Evolutionary conservation across 176 grass and related monocot genomes (phyloP).

Genomic region (Saccharum spontaneum): DNA sequence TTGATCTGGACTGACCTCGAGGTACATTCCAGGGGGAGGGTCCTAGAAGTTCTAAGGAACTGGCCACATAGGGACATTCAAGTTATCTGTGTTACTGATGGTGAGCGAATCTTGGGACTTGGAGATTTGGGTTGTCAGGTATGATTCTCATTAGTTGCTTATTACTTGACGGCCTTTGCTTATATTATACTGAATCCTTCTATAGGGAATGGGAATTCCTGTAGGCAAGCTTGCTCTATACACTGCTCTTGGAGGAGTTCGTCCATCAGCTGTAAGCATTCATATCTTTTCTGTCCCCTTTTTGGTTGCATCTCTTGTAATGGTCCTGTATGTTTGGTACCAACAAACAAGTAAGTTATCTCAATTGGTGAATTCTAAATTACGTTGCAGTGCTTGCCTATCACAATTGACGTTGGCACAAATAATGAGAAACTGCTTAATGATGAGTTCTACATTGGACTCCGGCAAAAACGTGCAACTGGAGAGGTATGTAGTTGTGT

Average conservation of each 20-base stretch:
- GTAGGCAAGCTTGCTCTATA: constrained; percentile 97
- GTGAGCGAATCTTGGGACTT: constrained; percentile 96
- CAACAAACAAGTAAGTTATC: constrained; percentile 10
- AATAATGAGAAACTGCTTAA: constrained; percentile 88
- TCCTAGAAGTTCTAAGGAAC: constrained; percentile 92
- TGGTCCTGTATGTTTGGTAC: not conserved
- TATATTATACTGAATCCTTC: constrained; percentile 47
- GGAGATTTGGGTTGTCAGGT: constrained; percentile 99
- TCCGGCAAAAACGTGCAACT: constrained; percentile 85
- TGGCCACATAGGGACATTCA: constrained; percentile 92
- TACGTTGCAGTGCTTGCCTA: constrained; percentile 77
- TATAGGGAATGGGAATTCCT: constrained; percentile 99
- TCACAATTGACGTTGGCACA: constrained; percentile 98
- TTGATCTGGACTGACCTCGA: constrained; percentile 16
- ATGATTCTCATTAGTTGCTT: constrained; percentile 35
- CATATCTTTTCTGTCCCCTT: not conserved
- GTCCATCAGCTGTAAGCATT: constrained; percentile 82
- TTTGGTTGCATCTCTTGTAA: not conserved
- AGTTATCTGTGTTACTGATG: constrained; percentile 96
- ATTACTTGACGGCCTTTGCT: constrained; percentile 24
- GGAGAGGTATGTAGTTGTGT: constrained; percentile 56
- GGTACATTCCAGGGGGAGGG: constrained; percentile 63
- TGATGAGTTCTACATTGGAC: constrained; percentile 92
- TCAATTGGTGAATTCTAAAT: not conserved
- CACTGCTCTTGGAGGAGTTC: constrained; percentile 93